Conservation (phyloP, 352 stramenopile genomes). For the Pythium utonaiense region DNA sequence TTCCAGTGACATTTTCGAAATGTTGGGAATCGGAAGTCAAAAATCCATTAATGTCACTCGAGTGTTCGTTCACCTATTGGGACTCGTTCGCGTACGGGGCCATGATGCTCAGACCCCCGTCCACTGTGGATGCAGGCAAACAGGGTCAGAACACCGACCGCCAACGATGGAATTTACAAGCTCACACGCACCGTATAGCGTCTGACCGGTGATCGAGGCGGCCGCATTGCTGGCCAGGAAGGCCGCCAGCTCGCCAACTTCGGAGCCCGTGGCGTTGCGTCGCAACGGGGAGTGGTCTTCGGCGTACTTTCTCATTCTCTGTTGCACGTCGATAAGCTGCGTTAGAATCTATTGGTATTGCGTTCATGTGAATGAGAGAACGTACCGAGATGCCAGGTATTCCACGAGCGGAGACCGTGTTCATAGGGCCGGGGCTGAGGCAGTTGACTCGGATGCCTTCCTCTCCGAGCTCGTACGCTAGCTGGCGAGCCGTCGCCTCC, state of each 20-base stretch:
- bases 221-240: constrained; percentile 80
- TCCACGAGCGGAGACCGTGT: constrained; percentile 87
- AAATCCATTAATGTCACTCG: not conserved
- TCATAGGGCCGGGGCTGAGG: constrained; percentile 87
- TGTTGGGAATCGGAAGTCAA: not conserved
- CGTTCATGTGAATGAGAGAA: not conserved
- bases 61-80: not conserved
- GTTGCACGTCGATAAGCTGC: not conserved
- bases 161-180: not conserved
- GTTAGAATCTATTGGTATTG: not conserved
- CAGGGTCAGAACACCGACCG: constrained; percentile 5
- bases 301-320: constrained; percentile 83
- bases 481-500: constrained; percentile 74
- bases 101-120: constrained; percentile 31
- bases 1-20: not conserved
- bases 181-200: constrained; percentile 67
- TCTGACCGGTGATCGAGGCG: constrained; percentile 86
- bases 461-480: constrained; percentile 78
- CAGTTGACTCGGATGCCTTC: constrained; percentile 88
- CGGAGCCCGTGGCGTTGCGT: constrained; percentile 59
- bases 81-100: constrained; percentile 22
- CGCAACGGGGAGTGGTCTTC: constrained; percentile 58
- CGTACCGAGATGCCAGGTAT: constrained; percentile 84
- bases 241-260: constrained; percentile 76
- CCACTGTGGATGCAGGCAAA: constrained; percentile 16